A percentile compares a stretch with the other conserved stretches of the same genome.
Evolutionary conservation across 345 rosid species (phyloP).

Genomic region (Ceriops decandra): DNA sequence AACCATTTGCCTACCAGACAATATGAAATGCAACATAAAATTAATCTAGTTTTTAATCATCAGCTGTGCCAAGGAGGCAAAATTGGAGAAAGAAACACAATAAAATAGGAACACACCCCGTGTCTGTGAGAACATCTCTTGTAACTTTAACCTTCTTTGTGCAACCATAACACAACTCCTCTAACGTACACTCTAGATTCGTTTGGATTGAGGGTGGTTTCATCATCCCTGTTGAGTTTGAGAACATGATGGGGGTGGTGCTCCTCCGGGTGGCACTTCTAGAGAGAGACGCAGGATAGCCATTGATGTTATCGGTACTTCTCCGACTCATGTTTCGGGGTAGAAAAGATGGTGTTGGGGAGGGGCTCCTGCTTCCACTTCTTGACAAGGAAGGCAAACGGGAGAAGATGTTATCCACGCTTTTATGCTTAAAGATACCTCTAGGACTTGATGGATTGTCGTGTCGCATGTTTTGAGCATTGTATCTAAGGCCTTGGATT

Average conservation of each 20-base stretch:
- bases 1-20: constrained; percentile 35
- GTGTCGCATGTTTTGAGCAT: constrained; percentile 11
- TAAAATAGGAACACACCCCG: constrained; percentile 48
- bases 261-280: constrained; percentile 35
- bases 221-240: constrained; percentile 54
- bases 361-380: constrained; percentile 12
- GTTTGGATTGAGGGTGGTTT: constrained; percentile 60
- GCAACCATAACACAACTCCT: constrained; percentile 78
- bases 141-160: constrained; percentile 66
- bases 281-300: constrained; percentile 21
- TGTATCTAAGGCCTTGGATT: constrained; percentile 34
- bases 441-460: constrained; percentile 12
- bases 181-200: constrained; percentile 73
- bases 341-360: constrained; percentile 10
- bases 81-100: not conserved
- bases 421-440: constrained; percentile 16
- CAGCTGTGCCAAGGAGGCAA: too few species aligned
- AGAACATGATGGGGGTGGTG: constrained; percentile 55
- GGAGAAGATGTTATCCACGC: constrained; percentile 25
- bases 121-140: constrained; percentile 56
- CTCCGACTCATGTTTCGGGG: constrained; percentile 9
- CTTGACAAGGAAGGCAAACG: constrained; percentile 13
- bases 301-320: constrained; percentile 18
- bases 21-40: not conserved
- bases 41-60: too few species aligned